Base-by-base conservation (phyloP, 1,284 basidiomycete species). In the Pseudozyma tsukubaensis region DNA sequence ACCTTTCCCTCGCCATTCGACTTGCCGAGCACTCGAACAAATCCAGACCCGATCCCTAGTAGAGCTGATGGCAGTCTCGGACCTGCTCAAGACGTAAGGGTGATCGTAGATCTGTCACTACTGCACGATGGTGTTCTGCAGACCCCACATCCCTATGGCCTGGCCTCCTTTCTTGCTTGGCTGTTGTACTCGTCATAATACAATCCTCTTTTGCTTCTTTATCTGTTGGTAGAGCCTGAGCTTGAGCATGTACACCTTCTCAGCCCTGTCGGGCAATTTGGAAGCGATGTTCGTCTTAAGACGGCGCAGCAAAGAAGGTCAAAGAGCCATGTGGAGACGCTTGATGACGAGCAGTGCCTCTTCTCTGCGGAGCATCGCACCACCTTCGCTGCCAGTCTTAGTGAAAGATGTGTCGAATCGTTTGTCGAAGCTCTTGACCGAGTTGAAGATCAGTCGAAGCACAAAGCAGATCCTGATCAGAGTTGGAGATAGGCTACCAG, bases 321-420 rank as follows among this genome's bases (percentile, higher is more conserved):
- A 90, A 21, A 99, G 89, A 78, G 99, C 96, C 87, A 99, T 99
- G 85, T 99, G 97, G 83, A 99, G 86, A 85, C 97, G 95, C 77
- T 95, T 92, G 85, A 99, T 97, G 82, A 99, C 94, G 59, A 99
- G 91, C 54, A 99, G 88, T 3, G 94, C 93, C 88, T 99, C 97
- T 92, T 99, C 97, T 92, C 99, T 97, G 87, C 97, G 98, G 87
- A 99, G 86, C 88, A 97, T 94, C 85, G 98, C 97, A 40, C 77
- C 79, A 89, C 96, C 97, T 55, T 80, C 81, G 39, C 56, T 72
- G 37, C 97, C 96, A 14, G 95, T 94, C 86, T 96, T 98, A 71
- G 97, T 96, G 79, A 99, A 99, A 0, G 97, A 97, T 2, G 96
- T 97, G 87, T 99, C 99, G 89, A 99, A 99, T 97, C 97, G 99